A percentile compares a stretch with the other conserved stretches of the same genome.
These are phyloP conservation scores for Zizania latifolia DNA, from an alignment of 176 grass and related monocot species.

Conservation along the genomic window DNA sequence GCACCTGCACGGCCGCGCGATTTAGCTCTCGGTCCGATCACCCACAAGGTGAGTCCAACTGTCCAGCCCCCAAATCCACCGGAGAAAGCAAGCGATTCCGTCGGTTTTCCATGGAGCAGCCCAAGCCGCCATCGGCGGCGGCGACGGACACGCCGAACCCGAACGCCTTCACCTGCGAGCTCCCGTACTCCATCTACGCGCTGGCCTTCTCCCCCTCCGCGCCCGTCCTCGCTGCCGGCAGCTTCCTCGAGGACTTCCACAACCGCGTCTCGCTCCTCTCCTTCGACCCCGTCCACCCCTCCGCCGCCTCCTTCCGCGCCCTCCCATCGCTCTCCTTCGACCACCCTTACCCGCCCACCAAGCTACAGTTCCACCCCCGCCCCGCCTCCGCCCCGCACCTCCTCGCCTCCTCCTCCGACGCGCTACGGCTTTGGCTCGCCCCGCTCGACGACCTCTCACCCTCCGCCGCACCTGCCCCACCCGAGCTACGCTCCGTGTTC, in stretches of 20 bases:
- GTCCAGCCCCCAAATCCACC: conserved; percentile 22
- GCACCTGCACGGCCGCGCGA: too few relatives aligned
- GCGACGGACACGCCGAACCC: conserved; percentile 38
- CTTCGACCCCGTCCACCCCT: conserved; percentile 60
- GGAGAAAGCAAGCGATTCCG: background rate
- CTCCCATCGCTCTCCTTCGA: conserved; percentile 81
- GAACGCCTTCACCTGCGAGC: conserved; percentile 78
- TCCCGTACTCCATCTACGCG: conserved; percentile 82
- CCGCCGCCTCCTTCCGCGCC: conserved; percentile 56
- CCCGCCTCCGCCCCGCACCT: conserved; percentile 40
- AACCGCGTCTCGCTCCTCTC: conserved; percentile 78
- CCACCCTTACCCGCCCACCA: conserved; percentile 86
- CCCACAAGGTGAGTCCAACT: background rate
- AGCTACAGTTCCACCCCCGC: conserved; percentile 84
- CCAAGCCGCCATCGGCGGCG: conserved; percentile 28
- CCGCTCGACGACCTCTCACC: conserved; percentile 45
- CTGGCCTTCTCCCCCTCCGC: conserved; percentile 67
- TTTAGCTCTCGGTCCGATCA: background rate
- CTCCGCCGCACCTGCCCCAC: conserved; percentile 6
- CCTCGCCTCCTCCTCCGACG: conserved; percentile 77
- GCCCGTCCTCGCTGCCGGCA: conserved; percentile 68
- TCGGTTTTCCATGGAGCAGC: conserved; percentile 29
- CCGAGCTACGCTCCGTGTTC: conserved; percentile 63
- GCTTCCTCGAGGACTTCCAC: conserved; percentile 72
- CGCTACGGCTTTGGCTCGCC: conserved; percentile 67